Evolutionary conservation across 2,329 filamentous ascomycete species (phyloP), one percentile per base, ranked within the genome.

Genomic region (Geosmithia flava): DNA sequence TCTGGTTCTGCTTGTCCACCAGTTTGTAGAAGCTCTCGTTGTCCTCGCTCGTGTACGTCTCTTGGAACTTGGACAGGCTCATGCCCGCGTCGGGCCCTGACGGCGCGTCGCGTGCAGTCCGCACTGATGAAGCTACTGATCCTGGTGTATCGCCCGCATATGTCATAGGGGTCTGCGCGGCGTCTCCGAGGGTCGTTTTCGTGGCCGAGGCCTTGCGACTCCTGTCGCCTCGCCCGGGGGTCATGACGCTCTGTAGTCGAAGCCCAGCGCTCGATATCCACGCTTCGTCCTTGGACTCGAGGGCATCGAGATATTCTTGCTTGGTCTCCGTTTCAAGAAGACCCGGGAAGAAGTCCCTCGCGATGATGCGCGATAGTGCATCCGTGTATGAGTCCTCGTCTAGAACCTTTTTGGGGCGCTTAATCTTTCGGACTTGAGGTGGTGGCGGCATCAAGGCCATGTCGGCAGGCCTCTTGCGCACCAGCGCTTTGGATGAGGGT

Each of bases 1-100:
- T 91, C 52, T 82, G 75, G 59, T 96, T 98, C 59, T 96, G 88
- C 58, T 83, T 86, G 67, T 98, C 93, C 27, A 97, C 71, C 1
- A 98, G 73, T 56, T 83, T 85, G 65, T 95, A 95, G 69, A 98
- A 97, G 56, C 87, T 94, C 61, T 96, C 93, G 60, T 97, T 97
- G 62, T 98, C 93, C 64, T 98, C 93, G 59, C 88, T 95, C 1
- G 91, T 98, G 67, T 96, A 97, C 55, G 87, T 91, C 3, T 85
- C 77, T 60, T 98, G 93, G 58, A 96, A 98, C 1, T 83, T 79
- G 47, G 83, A 80, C 1, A 98, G 74, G 51, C 84, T 89, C 71
- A 97, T 80, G 55, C 83, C 83, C 42, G 83, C 80, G 60, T 95
- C 83, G 17, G 87, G 71, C 30, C 73, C 65, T 50, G 69, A 68